Evolutionary conservation across 2,329 filamentous ascomycete species (phyloP).

Genomic region (Acrodontium crateriforme): DNA sequence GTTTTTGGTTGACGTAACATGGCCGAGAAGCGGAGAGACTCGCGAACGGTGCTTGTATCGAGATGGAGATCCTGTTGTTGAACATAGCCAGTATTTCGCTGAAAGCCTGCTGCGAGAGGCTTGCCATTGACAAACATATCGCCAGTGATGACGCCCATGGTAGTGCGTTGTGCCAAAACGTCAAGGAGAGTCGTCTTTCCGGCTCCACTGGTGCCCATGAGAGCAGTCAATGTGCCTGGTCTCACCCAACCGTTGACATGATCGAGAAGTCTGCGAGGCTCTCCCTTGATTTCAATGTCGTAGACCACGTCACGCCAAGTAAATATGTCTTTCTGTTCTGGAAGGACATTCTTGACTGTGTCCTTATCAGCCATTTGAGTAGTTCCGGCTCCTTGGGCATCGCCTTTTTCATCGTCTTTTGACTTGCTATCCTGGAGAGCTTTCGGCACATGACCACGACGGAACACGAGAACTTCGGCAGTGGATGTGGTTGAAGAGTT

Average conservation of each 20-base stretch:
- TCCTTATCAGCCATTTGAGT: conserved; percentile 15
- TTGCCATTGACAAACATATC: conserved; percentile 53
- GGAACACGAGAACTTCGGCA: conserved; percentile 57
- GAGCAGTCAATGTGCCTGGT: conserved; percentile 37
- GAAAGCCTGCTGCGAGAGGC: conserved; percentile 43
- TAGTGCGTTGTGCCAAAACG: conserved; percentile 41
- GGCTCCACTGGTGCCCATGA: conserved; percentile 26
- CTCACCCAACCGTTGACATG: conserved; percentile 42
- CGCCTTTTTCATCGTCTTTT: conserved; percentile 23
- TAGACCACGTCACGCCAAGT: conserved; percentile 44
- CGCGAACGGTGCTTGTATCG: conserved; percentile 41
- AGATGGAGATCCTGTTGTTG: conserved; percentile 53
- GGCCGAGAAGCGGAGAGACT: conserved; percentile 43
- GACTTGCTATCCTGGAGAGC: conserved; percentile 23
- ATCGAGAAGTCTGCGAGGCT: conserved; percentile 38
- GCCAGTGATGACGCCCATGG: conserved; percentile 49
- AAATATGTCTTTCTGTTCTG: conserved; percentile 29
- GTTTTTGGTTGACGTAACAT: conserved; percentile 42
- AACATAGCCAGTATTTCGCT: conserved; percentile 53
- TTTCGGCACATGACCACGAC: conserved; percentile 27
- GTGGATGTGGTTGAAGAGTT: conserved; percentile 50
- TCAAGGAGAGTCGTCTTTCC: conserved; percentile 50
- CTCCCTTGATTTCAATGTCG: conserved; percentile 39
- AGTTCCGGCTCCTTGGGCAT: conserved; percentile 14
- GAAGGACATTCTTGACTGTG: conserved; percentile 25